Conservation (phyloP, 2,329 filamentous ascomycete species). For the Penicillium sp. region DNA sequence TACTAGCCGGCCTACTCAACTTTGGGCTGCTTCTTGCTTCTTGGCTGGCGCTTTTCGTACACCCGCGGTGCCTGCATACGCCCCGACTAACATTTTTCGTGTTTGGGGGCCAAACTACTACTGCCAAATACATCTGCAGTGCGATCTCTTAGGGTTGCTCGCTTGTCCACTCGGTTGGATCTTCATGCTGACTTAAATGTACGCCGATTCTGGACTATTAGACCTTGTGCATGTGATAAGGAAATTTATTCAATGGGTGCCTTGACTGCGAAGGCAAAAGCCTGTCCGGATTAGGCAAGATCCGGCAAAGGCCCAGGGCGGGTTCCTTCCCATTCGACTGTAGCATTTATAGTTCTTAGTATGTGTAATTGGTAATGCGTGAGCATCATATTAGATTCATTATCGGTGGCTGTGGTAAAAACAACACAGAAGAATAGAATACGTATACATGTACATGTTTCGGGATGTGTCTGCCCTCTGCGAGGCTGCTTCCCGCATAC, state of each 20-base stretch:
- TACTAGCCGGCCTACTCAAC: neutral
- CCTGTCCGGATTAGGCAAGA: neutral
- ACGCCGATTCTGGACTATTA: neutral
- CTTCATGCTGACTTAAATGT: neutral
- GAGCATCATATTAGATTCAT: conserved; percentile 18
- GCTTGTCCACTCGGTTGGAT: neutral
- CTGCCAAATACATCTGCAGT: neutral
- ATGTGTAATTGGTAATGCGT: neutral
- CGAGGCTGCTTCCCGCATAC: neutral
- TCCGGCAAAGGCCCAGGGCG: too few species aligned
- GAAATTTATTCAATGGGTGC: neutral
- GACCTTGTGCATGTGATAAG: neutral
- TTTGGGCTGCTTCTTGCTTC: conserved; percentile 1
- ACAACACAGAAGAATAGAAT: conserved; percentile 6
- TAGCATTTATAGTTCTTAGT: neutral
- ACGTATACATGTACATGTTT: neutral
- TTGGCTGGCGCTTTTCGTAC: conserved; percentile 9
- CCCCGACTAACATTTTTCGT: neutral
- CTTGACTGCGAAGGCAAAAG: neutral
- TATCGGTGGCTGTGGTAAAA: neutral
- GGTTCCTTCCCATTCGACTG: neutral
- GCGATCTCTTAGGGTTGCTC: neutral
- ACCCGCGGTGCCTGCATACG: neutral
- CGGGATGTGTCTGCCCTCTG: neutral
- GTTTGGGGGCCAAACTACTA: too few species aligned